Base-by-base conservation (phyloP, 805 yeast species). In the Wickerhamiella kurtzmanii region DNA sequence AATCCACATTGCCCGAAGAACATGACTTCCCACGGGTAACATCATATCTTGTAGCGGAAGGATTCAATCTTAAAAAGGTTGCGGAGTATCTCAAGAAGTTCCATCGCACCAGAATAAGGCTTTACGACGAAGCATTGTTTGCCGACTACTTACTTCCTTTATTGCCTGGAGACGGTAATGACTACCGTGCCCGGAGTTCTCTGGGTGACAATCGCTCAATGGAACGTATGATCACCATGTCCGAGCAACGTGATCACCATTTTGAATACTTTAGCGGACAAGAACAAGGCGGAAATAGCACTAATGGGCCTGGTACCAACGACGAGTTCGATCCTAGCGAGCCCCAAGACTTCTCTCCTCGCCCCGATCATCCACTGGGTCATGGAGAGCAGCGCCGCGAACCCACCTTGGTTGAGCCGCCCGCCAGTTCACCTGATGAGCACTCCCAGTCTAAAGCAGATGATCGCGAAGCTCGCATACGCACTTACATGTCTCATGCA, bases 51-150 rank as follows among this genome's bases (percentile, higher is more conserved):
- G 80, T 88, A 3, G 80, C 95, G 16, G 96, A 86, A 48, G 84
- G 82, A 28, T 80, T 86, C 57, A 73, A 83, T 56, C 64, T 92
- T 45, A 69, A 70, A 28, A 67, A 74, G 4, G 76, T 86, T 2
- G 71, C 81, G 1, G 70, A 72, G 41, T 89, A 85, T 55, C 65
- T 92, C 22, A 67, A 73, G 37, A 67, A 73, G 5, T 70, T 79
- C 40, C 98, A 89, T 63, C 80, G 80, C 56, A 94, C 88, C 1
- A 75, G 83, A 4, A 95, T 96, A 1, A 69, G 96, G 51, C 61
- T 82, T 25, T 89, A 89, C 57, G 96, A 89, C 63, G 96, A 89
- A 56, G 94, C 86, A n/a, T 65, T 92, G 20, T 89, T 88, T 58
- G 89, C 83, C 5, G 94, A 95, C 0, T 89, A 88, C 58, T 74